A percentile compares a stretch with the other conserved stretches of the same genome.
phyloP scores from a whole-genome alignment of 495 filamentous ascomycete species.

The Penicillium cataractarum region DNA sequence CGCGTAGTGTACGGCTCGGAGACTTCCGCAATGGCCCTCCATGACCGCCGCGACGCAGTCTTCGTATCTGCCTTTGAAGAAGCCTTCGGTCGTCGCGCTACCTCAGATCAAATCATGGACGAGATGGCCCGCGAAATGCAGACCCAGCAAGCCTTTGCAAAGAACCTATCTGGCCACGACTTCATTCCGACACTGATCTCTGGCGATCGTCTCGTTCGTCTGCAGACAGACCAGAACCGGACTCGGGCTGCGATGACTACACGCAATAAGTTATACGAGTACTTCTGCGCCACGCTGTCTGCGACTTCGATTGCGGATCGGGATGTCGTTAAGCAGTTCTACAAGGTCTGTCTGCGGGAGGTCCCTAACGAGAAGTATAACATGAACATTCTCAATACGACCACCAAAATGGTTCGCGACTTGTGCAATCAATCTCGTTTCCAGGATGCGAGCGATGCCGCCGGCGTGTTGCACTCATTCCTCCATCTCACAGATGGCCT shows the following conservation, averaged over 20 bases:
- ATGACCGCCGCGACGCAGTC: conserved; percentile 51
- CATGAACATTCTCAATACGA: conserved; percentile 45
- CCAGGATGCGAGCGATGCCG: conserved; percentile 56
- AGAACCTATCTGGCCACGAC: conserved; percentile 44
- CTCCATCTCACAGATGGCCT: conserved; percentile 57
- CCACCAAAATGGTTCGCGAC: conserved; percentile 41
- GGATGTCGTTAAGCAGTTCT: conserved; percentile 46
- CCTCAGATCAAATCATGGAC: conserved; percentile 58
- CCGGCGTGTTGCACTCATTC: conserved; percentile 58
- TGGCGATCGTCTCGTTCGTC: conserved; percentile 54
- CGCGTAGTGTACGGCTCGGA: conserved; percentile 55
- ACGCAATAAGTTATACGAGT: conserved; percentile 56
- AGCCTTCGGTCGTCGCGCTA: conserved; percentile 39
- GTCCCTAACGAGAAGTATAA: conserved; percentile 46
- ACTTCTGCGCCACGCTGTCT: conserved; percentile 59
- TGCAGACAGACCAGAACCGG: conserved; percentile 54
- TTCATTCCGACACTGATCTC: conserved; percentile 53
- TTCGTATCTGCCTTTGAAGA: conserved; percentile 66
- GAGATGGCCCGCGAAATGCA: conserved; percentile 59
- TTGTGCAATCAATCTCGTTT: conserved; percentile 49
- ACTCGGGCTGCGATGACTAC: conserved; percentile 45
- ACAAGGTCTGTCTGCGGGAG: conserved; percentile 55
- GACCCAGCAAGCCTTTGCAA: conserved; percentile 60
- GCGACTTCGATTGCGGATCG: conserved; percentile 41
- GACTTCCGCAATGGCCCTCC: conserved; percentile 31